Evolutionary conservation across 805 yeast genomes (phyloP).

Genomic region (Yarrowia porcina): DNA sequence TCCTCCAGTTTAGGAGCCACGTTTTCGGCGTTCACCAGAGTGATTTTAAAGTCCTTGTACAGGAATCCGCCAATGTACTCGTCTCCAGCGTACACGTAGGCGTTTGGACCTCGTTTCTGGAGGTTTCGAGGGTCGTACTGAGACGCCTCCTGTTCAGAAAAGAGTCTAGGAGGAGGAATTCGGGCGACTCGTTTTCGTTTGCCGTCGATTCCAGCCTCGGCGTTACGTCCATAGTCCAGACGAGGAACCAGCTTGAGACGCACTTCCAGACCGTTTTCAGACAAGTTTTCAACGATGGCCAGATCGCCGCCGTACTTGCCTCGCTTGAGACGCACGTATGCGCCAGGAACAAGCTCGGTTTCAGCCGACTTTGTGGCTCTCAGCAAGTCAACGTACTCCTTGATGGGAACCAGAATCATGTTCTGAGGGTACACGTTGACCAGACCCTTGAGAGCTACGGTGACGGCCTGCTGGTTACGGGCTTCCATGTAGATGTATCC

Average conservation of each 20-base stretch:
- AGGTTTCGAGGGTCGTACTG: conserved; percentile 74
- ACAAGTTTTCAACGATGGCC: conserved; percentile 87
- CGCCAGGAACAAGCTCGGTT: conserved; percentile 84
- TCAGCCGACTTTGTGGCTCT: conserved; percentile 87
- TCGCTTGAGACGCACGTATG: conserved; percentile 83
- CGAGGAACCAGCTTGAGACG: conserved; percentile 90
- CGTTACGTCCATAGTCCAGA: conserved; percentile 74
- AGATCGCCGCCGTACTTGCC: conserved; percentile 92
- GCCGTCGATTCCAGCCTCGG: conserved; percentile 46
- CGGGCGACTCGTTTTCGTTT: conserved; percentile 48
- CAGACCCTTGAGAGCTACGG: conserved; percentile 81
- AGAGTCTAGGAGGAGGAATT: conserved; percentile 79
- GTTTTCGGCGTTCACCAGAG: conserved; percentile 69
- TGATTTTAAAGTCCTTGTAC: conserved; percentile 79
- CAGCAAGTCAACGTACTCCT: conserved; percentile 88
- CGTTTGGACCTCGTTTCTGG: conserved; percentile 51
- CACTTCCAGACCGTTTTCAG: conserved; percentile 95
- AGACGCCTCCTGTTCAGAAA: conserved; percentile 84
- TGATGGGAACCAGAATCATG: conserved; percentile 86
- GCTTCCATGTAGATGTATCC: conserved; percentile 96
- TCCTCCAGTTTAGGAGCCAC: conserved; percentile 89
- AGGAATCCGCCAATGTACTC: conserved; percentile 88
- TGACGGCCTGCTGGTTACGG: conserved; percentile 86
- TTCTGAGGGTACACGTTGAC: conserved; percentile 75
- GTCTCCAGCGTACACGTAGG: conserved; percentile 75